Evolutionary conservation across 78 protist species (phyloP).

Genomic region (Cavenderia fasciculata): DNA sequence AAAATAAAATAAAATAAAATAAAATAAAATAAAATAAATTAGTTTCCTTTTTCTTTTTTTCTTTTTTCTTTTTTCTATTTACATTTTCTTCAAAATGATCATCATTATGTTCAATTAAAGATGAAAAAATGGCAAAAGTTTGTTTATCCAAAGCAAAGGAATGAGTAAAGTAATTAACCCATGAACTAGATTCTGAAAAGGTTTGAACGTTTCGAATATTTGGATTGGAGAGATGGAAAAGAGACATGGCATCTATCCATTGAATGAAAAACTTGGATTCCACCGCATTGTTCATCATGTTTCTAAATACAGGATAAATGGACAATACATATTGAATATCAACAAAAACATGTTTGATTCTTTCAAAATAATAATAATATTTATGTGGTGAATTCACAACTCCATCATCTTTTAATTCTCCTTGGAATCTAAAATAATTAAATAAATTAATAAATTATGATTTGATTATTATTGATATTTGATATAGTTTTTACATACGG

Average conservation of each 20-base stretch:
- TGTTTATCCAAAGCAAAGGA: neutral
- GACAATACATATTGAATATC: neutral
- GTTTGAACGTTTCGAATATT: neutral
- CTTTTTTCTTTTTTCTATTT: too few relatives aligned
- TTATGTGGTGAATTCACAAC: neutral
- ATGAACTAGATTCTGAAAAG: neutral
- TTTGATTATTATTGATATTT: neutral
- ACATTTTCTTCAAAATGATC: too few relatives aligned
- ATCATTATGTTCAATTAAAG: neutral
- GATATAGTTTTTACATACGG: neutral
- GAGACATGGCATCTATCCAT: neutral
- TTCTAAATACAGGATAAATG: neutral
- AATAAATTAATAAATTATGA: neutral
- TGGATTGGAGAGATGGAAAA: slow-evolving; percentile 10
- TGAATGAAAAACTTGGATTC: neutral
- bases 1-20: too few relatives aligned
- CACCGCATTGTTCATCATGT: neutral
- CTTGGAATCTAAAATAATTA: neutral
- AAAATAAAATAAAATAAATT: too few relatives aligned
- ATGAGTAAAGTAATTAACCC: slow-evolving; percentile 1
- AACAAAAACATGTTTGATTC: neutral
- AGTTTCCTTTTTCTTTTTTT: too few relatives aligned
- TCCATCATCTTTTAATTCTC: neutral
- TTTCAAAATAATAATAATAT: neutral
- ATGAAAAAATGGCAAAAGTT: neutral